Conservation (phyloP, 768 basidiomycete genomes). For the Boletus rubescentipes region DNA sequence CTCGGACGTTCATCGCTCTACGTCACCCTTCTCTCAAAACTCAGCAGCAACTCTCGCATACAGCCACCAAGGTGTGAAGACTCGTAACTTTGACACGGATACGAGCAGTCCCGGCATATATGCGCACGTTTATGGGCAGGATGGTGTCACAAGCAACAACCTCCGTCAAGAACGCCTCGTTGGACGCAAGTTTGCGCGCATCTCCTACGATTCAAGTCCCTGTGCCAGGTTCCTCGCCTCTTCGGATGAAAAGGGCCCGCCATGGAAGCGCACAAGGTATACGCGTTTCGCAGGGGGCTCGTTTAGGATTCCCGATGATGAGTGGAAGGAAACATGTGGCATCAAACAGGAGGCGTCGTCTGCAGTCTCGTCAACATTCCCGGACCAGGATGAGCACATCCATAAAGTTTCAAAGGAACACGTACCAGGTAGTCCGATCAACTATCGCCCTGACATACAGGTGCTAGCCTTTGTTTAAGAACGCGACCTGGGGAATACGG, state of each 20-base stretch:
- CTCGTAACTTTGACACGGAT: not conserved
- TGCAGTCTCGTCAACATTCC: not conserved
- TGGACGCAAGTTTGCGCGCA: not conserved
- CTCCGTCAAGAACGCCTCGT: not conserved
- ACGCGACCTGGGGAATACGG: not conserved
- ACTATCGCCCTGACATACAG: not conserved
- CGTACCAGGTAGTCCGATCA: not conserved
- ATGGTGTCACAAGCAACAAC: conserved; percentile 13
- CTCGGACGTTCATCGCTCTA: conserved; percentile 1
- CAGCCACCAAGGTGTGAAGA: not conserved
- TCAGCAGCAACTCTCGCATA: not conserved
- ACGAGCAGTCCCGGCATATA: conserved; percentile 1
- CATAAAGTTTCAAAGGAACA: not conserved
- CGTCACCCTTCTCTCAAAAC: conserved; percentile 5
- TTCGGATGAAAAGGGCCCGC: not conserved
- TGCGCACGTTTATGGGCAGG: not conserved
- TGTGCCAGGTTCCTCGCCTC: not conserved
- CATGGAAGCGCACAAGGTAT: not conserved
- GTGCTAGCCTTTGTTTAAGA: not conserved
- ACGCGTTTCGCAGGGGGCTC: not conserved
- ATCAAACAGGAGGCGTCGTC: not conserved
- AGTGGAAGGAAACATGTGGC: not conserved
- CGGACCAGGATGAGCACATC: not conserved
- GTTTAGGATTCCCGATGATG: not conserved
- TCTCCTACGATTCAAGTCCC: conserved; percentile 1